Base-by-base conservation (phyloP, 1,284 basidiomycete species). In the Thelephora terrestris region DNA sequence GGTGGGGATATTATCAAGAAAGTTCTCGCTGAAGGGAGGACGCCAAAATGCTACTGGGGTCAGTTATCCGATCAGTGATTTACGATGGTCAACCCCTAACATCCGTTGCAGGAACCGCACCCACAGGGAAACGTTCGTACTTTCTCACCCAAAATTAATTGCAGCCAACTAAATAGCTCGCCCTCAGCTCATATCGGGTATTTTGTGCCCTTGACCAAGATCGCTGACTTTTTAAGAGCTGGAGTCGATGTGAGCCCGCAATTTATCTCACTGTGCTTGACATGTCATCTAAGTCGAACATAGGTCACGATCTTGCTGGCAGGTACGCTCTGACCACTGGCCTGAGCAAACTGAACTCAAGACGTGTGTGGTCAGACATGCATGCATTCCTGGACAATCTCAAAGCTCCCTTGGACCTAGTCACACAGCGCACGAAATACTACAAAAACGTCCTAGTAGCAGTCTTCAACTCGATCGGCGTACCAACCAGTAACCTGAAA, bases 341-440 rank as follows among this genome's bases (percentile, higher is more conserved):
- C 20, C n/a, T 14, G n/a, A 12, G 25, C 39, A n/a, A 21, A 10
- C 5, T 14, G 12, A 25, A 42, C 14, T 42, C 1, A 21, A 14
- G 17, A n/a, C 21, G n/a, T 42, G 39, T 20, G 17, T 6, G 9
- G 12, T 42, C 61, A 93, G 94, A 97, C 62, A 78, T 99, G 16
- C 96, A 99, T 61, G 96, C 93, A 4, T 99, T 99, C 72, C 78
- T 99, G 46, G 95, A 99, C 64, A 98, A 98, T 64, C 74, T 96
- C 59, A 99, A 99, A 68, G 95, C 95, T 0, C 93, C 95, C 0
- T 71, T 96, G n/a, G 92, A 95, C 51, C 85, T 96, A 45, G 91
- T 99, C 47, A 77, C 77, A 0, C 77, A 95, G 64, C 79, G 95
- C 37, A 91, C 89, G 52, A 81, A 86, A 57, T 99, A 95, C 80